Conservation (phyloP, 306 rosid genomes). For the Argentina anserina region DNA sequence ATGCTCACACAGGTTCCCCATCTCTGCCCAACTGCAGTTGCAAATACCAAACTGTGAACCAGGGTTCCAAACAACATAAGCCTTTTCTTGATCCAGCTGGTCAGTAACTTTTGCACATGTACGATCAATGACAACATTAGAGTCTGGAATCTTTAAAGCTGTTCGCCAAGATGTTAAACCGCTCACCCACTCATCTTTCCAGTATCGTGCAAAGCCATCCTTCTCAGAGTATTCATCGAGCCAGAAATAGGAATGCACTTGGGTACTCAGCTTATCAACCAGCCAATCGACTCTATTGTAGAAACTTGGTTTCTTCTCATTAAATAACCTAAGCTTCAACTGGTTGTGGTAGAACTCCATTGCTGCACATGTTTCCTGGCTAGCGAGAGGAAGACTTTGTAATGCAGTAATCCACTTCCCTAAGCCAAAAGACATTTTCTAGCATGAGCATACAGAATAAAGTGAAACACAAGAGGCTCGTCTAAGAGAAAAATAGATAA, state of each 20-base stretch:
- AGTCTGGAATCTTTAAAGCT: slow-evolving; percentile 63
- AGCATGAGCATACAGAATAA: not conserved
- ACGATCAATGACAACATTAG: slow-evolving; percentile 57
- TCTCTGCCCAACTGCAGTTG: slow-evolving; percentile 74
- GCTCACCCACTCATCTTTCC: slow-evolving; percentile 84
- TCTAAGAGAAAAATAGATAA: not conserved
- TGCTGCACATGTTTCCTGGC: slow-evolving; percentile 79
- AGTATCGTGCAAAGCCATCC: slow-evolving; percentile 75
- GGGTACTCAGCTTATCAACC: slow-evolving; percentile 79
- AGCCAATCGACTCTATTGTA: slow-evolving; percentile 78
- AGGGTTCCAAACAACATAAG: slow-evolving; percentile 62
- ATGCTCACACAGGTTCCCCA: slow-evolving; percentile 83
- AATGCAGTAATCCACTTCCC: slow-evolving; percentile 67
- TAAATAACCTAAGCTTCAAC: slow-evolving; percentile 65
- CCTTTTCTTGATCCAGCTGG: slow-evolving; percentile 45
- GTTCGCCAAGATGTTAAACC: slow-evolving; percentile 91
- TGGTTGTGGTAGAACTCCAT: slow-evolving; percentile 84
- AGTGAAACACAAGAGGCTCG: not conserved
- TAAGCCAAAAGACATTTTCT: slow-evolving; percentile 32
- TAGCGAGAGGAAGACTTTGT: slow-evolving; percentile 71
- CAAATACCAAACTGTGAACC: slow-evolving; percentile 74
- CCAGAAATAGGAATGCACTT: slow-evolving; percentile 88
- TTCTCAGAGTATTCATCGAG: slow-evolving; percentile 85
- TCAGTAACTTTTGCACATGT: slow-evolving; percentile 56
- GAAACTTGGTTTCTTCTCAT: slow-evolving; percentile 53